Evolutionary conservation across 176 grass and related monocot species (phyloP).

Genomic region (Hordeum marinum): DNA sequence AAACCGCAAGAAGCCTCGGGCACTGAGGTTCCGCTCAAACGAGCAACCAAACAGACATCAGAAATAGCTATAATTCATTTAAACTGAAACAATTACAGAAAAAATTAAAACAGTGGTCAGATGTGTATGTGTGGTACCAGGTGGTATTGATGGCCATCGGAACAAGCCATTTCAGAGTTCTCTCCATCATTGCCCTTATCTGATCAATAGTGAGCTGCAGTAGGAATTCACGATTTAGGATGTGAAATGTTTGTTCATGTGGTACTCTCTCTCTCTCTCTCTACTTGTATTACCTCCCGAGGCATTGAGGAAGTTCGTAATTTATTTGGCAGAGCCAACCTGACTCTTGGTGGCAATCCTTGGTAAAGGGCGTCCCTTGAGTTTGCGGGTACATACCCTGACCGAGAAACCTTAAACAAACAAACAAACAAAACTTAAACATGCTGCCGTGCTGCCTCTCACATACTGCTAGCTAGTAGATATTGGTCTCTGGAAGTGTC

Average conservation of each 20-base stretch:
- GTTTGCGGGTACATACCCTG: slow-evolving; percentile 59
- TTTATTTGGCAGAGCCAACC: slow-evolving; percentile 53
- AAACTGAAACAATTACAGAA: background rate
- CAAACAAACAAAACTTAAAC: background rate
- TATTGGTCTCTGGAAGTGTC: slow-evolving; percentile 15
- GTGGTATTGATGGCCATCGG: slow-evolving; percentile 82
- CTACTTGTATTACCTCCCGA: slow-evolving; percentile 53
- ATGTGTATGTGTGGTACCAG: slow-evolving; percentile 18
- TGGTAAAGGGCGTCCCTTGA: slow-evolving; percentile 85
- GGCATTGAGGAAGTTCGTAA: slow-evolving; percentile 49
- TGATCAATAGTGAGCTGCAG: slow-evolving; percentile 57
- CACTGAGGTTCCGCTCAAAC: slow-evolving; percentile 4
- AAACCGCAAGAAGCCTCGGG: slow-evolving; percentile 65
- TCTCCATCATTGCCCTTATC: slow-evolving; percentile 67
- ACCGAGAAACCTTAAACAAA: slow-evolving; percentile 68
- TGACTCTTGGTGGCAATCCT: slow-evolving; percentile 70
- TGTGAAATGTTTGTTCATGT: background rate
- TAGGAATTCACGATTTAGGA: slow-evolving; percentile 34
- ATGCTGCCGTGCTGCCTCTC: background rate
- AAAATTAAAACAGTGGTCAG: background rate
- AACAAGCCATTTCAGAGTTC: slow-evolving; percentile 81
- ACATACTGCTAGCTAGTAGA: background rate
- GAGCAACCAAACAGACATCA: background rate
- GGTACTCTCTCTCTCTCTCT: background rate
- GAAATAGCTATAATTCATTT: background rate